Conservation (phyloP, 345 rosid species). For the Brassica incana region DNA sequence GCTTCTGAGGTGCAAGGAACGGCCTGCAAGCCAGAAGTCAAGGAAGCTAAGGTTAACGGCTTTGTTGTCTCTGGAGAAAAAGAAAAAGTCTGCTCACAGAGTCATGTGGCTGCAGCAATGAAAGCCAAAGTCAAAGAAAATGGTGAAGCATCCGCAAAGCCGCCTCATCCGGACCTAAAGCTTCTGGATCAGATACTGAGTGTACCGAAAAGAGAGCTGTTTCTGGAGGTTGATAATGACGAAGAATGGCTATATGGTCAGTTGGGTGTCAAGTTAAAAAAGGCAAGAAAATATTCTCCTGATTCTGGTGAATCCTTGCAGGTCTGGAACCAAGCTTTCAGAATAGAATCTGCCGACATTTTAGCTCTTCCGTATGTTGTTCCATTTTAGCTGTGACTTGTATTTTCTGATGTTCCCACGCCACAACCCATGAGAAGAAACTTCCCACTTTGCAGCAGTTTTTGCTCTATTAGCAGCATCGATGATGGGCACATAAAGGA, state of each 20-base stretch:
- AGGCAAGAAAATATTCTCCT: conserved; percentile 30
- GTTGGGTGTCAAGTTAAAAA: conserved; percentile 33
- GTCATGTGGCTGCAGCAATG: conserved; percentile 27
- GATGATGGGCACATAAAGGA: not conserved
- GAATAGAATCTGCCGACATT: conserved; percentile 61
- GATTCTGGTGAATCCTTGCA: conserved; percentile 32
- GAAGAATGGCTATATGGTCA: conserved; percentile 59
- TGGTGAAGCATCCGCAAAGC: conserved; percentile 42
- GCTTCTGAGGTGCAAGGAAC: conserved; percentile 36
- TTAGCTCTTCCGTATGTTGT: conserved; percentile 71
- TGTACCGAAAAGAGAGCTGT: conserved; percentile 55
- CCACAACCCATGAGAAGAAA: conserved; percentile 4
- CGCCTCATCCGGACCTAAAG: conserved; percentile 71
- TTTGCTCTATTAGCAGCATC: conserved; percentile 1
- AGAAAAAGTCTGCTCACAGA: conserved; percentile 31
- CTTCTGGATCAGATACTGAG: conserved; percentile 50
- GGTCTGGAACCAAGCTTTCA: conserved; percentile 67
- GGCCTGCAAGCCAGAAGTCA: conserved; percentile 36
- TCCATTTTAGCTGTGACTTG: conserved; percentile 52
- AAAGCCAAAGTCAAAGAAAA: conserved; percentile 36
- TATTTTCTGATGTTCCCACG: conserved; percentile 12
- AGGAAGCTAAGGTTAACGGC: conserved; percentile 51
- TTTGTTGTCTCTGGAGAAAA: conserved; percentile 30
- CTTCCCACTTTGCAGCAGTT: not conserved
- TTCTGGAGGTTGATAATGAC: conserved; percentile 40